A percentile compares a stretch with the other conserved stretches of the same genome.
Evolutionary conservation across 2,329 filamentous ascomycete species (phyloP).

Genomic region (Achaetomium macrosporum): DNA sequence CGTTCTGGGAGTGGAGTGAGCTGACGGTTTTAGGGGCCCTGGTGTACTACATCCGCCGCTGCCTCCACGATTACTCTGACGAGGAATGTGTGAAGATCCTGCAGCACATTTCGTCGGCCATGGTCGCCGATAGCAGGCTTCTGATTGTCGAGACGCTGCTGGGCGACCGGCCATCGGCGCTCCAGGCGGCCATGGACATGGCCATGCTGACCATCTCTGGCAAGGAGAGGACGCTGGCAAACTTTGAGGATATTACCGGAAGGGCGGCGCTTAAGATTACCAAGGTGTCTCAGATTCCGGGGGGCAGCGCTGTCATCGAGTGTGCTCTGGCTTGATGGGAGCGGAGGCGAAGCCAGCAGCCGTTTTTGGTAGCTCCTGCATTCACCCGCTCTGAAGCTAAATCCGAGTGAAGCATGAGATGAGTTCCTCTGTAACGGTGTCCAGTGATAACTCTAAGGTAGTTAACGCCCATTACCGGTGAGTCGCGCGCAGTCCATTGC

Average conservation of each 20-base stretch:
- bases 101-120: conserved; percentile 26
- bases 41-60: conserved; percentile 33
- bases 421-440: no score
- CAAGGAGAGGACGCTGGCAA: conserved; percentile 24
- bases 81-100: conserved; percentile 30
- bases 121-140: conserved; percentile 27
- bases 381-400: no score
- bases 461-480: no score
- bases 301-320: conserved; percentile 4
- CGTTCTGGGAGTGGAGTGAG: background rate
- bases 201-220: conserved; percentile 17
- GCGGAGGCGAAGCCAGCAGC: no score
- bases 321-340: background rate
- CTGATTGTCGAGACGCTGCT: conserved; percentile 25
- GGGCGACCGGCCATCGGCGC: conserved; percentile 13
- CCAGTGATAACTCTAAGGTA: no score
- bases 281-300: conserved; percentile 15
- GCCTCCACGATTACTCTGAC: conserved; percentile 36
- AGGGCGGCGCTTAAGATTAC: conserved; percentile 19
- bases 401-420: no score
- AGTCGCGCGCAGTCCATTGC: no score
- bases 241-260: conserved; percentile 14
- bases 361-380: no score
- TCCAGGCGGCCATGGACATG: conserved; percentile 19
- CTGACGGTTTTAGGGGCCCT: conserved; percentile 27